Conservation (phyloP, 2,329 filamentous ascomycete genomes). For the Diaporthe citri region DNA sequence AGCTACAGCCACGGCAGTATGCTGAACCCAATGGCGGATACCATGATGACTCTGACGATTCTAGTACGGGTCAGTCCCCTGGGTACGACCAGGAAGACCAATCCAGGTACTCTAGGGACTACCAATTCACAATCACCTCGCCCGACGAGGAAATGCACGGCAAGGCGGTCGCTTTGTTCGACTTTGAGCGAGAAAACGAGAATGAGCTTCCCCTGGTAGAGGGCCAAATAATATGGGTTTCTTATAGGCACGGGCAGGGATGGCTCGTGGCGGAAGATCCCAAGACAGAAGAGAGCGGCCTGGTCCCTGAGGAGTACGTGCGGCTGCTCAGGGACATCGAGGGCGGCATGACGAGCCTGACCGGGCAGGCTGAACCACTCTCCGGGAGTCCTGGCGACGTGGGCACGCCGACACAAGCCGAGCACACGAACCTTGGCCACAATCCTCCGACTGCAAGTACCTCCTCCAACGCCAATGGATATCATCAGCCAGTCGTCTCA, state of each 20-base stretch:
- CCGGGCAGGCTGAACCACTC: slow-evolving; percentile 69
- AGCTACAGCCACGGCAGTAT: slow-evolving; percentile 61
- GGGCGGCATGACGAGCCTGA: slow-evolving; percentile 83
- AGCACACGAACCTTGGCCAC: slow-evolving; percentile 62
- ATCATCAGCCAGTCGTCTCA: slow-evolving; percentile 76
- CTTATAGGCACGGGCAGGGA: slow-evolving; percentile 94
- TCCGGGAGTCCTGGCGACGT: slow-evolving; percentile 66
- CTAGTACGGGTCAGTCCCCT: slow-evolving; percentile 71
- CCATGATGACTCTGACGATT: slow-evolving; percentile 68
- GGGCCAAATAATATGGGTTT: slow-evolving; percentile 96
- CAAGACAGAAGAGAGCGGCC: slow-evolving; percentile 90
- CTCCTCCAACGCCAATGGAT: slow-evolving; percentile 66
- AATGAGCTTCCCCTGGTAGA: slow-evolving; percentile 94
- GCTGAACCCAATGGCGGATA: slow-evolving; percentile 63
- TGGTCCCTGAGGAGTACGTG: slow-evolving; percentile 97
- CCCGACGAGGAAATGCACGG: slow-evolving; percentile 98
- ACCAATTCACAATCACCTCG: slow-evolving; percentile 94
- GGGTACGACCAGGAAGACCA: slow-evolving; percentile 73
- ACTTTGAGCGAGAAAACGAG: slow-evolving; percentile 95
- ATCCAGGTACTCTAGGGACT: slow-evolving; percentile 88
- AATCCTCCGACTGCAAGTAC: slow-evolving; percentile 60
- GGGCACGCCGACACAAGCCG: slow-evolving; percentile 72
- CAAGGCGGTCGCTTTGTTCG: slow-evolving; percentile 93
- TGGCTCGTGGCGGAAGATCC: slow-evolving; percentile 98
- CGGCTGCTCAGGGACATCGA: slow-evolving; percentile 93